Evolutionary conservation across 202 grass and related monocot species (phyloP).

Genomic region (Digitaria exilis): DNA sequence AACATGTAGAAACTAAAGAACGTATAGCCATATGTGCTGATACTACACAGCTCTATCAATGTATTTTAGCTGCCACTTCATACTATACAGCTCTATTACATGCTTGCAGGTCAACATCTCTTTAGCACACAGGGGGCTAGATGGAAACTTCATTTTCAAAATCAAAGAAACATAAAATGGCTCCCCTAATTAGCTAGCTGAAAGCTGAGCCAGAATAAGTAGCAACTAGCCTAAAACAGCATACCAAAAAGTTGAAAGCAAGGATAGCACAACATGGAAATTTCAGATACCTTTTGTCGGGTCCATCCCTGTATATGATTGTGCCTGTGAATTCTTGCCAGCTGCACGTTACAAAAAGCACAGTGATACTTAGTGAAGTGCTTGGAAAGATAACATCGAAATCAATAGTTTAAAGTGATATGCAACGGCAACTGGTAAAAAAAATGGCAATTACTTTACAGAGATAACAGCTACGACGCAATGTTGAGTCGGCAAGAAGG

Average conservation of each 20-base stretch:
- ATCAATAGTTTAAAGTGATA: neutral
- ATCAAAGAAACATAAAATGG: neutral
- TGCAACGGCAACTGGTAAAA: neutral
- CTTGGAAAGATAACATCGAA: neutral
- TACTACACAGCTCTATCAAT: neutral
- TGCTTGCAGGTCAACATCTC: conserved; percentile 20
- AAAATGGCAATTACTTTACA: neutral
- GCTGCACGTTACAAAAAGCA: conserved; percentile 47
- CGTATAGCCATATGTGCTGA: neutral
- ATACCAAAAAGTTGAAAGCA: conserved; percentile 6
- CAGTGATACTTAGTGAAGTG: neutral
- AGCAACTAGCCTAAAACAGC: conserved; percentile 10
- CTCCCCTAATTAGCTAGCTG: neutral
- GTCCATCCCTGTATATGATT: conserved; percentile 87
- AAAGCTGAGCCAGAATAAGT: neutral
- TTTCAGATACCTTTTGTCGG: conserved; percentile 81
- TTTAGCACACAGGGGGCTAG: neutral
- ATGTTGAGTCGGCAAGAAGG: neutral
- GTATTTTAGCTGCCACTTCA: neutral
- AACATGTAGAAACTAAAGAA: conserved; percentile 16
- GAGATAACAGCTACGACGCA: neutral
- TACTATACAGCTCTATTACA: conserved; percentile 12
- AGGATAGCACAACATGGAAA: conserved; percentile 25
- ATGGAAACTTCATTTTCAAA: neutral
- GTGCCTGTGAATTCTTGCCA: conserved; percentile 85